phyloP scores from a whole-genome alignment of 768 basidiomycete genomes.

The Gloeostereum incarnatum region DNA sequence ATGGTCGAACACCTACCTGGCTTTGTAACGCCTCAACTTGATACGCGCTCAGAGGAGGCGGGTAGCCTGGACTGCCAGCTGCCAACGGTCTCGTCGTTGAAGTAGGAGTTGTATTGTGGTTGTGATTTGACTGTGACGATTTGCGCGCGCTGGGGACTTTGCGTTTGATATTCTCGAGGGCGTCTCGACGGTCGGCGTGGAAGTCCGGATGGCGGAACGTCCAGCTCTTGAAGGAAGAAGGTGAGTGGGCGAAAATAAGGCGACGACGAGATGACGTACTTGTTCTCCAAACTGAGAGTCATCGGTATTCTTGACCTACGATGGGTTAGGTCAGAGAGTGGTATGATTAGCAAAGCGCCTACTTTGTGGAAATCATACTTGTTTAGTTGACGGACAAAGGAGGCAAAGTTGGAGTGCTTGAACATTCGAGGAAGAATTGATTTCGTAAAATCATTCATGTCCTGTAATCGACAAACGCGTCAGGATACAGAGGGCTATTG shows the following conservation, averaged over 20 bases:
- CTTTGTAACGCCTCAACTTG: no score
- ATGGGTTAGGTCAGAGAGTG: background rate
- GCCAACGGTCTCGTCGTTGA: slow-evolving; percentile 12
- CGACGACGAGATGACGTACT: slow-evolving; percentile 21
- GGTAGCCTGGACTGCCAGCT: slow-evolving; percentile 1
- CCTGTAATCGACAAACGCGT: no score
- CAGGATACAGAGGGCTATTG: no score
- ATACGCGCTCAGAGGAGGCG: no score
- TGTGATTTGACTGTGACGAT: slow-evolving; percentile 31
- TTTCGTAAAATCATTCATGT: slow-evolving; percentile 96
- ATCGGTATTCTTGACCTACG: slow-evolving; percentile 60
- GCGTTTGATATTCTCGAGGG: slow-evolving; percentile 51
- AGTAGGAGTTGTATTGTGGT: slow-evolving; percentile 11
- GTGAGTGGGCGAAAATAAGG: slow-evolving; percentile 2
- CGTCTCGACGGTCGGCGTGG: slow-evolving; percentile 42
- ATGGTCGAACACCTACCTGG: background rate
- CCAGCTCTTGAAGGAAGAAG: slow-evolving; percentile 29
- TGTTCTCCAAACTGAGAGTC: slow-evolving; percentile 65
- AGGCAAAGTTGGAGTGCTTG: slow-evolving; percentile 93
- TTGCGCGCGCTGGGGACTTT: slow-evolving; percentile 49
- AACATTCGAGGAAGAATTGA: slow-evolving; percentile 85
- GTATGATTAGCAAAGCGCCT: no score
- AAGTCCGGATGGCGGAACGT: slow-evolving; percentile 55
- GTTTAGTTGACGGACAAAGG: slow-evolving; percentile 88
- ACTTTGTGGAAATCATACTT: slow-evolving; percentile 97